Percentiles rank a stretch among this genome's conserved stretches.
phyloP scores from a whole-genome alignment of 306 rosid genomes.

The Urtica urens region DNA sequence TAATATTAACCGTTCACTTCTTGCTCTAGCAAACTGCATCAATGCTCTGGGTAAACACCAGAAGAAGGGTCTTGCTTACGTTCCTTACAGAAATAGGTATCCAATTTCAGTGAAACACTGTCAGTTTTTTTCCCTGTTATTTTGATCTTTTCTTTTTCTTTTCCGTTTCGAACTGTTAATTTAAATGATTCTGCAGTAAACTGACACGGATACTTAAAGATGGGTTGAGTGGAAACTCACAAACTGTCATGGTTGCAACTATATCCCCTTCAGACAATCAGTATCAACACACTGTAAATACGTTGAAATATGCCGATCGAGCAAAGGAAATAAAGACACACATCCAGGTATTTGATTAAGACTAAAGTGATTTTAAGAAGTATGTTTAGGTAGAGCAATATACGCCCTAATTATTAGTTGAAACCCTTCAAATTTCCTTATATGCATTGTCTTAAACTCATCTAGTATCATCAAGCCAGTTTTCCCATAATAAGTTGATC shows the following conservation, averaged over 20 bases:
- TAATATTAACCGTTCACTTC: slow-evolving; percentile 60
- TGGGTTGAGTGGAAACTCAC: slow-evolving; percentile 60
- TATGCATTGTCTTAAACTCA: no score
- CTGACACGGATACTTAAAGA: slow-evolving; percentile 56
- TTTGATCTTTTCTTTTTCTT: no score
- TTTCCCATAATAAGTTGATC: no score
- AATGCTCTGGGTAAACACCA: slow-evolving; percentile 56
- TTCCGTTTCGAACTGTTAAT: no score
- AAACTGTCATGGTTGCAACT: slow-evolving; percentile 56
- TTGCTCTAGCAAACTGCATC: slow-evolving; percentile 57
- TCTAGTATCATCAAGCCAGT: no score
- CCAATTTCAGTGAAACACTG: background rate
- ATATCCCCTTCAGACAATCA: slow-evolving; percentile 40
- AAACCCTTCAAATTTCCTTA: no score
- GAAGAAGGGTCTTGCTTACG: slow-evolving; percentile 60
- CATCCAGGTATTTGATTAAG: no score
- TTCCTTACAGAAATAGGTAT: slow-evolving; percentile 56
- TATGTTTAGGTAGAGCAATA: no score
- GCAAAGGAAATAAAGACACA: slow-evolving; percentile 64
- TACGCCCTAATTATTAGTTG: no score
- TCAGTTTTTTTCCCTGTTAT: background rate
- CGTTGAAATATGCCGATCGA: slow-evolving; percentile 57
- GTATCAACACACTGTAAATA: slow-evolving; percentile 52
- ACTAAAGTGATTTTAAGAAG: no score
- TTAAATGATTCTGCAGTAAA: slow-evolving; percentile 33